These are phyloP conservation scores for Candida ficus DNA, from an alignment of 805 yeast species.

Conservation along the genomic window DNA sequence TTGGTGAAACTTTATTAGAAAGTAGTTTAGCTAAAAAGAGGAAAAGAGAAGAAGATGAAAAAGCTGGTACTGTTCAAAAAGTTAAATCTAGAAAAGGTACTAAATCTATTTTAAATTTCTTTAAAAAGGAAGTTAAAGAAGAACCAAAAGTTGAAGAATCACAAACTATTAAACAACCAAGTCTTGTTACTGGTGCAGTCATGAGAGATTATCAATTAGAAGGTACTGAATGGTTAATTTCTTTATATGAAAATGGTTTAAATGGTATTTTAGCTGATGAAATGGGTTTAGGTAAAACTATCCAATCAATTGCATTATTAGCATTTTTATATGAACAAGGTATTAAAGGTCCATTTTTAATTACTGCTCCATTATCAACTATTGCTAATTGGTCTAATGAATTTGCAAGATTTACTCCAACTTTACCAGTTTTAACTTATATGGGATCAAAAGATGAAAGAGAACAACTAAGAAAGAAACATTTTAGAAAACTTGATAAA, in stretches of 20 bases:
- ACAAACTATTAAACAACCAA: constrained; percentile 43
- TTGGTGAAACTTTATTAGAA: constrained; percentile 69
- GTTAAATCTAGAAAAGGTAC: constrained; percentile 21
- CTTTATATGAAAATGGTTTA: constrained; percentile 86
- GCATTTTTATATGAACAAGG: constrained; percentile 76
- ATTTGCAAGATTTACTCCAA: constrained; percentile 68
- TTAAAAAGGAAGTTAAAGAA: constrained; percentile 14
- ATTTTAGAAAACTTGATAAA: constrained; percentile 19
- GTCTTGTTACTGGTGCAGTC: constrained; percentile 46
- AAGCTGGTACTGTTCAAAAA: constrained; percentile 16
- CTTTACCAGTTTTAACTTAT: constrained; percentile 55
- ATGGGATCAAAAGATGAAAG: constrained; percentile 62
- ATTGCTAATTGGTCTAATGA: constrained; percentile 82
- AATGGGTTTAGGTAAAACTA: constrained; percentile 95
- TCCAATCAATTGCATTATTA: constrained; percentile 78
- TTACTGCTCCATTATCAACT: constrained; percentile 82
- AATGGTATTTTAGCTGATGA: constrained; percentile 96
- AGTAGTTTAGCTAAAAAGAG: constrained; percentile 34
- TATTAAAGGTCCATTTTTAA: constrained; percentile 69
- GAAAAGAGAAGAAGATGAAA: constrained; percentile 19
- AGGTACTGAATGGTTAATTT: constrained; percentile 87
- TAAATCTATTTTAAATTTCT: constrained; percentile 22
- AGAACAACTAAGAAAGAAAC: constrained; percentile 32
- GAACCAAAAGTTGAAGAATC: constrained; percentile 15
- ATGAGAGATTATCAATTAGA: constrained; percentile 83